A percentile compares a stretch with the other conserved stretches of the same genome.
These are phyloP conservation scores for Pestalotiopsis sp. DNA, from an alignment of 2,329 filamentous ascomycete genomes.

Conservation along the genomic window DNA sequence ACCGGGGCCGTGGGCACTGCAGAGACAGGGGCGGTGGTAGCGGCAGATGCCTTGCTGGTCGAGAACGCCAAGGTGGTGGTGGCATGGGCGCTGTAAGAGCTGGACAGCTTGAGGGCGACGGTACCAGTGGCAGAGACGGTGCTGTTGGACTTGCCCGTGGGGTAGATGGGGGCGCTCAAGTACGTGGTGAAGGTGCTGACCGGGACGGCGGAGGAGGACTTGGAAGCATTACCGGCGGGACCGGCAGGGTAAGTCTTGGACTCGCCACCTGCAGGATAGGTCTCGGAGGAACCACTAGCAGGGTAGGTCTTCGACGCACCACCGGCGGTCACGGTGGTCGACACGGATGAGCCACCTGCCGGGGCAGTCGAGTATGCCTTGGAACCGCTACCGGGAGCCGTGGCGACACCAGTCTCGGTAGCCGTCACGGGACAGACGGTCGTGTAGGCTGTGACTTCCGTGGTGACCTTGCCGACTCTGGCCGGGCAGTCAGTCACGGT, in stretches of 20 bases:
- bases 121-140: slow-evolving; percentile 67
- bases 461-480: slow-evolving; percentile 41
- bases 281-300: slow-evolving; percentile 42
- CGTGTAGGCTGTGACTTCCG: slow-evolving; percentile 44
- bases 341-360: neutral
- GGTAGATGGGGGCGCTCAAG: slow-evolving; percentile 64
- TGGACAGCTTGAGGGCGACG: slow-evolving; percentile 18
- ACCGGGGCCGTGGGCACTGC: slow-evolving; percentile 13
- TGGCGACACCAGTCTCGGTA: slow-evolving; percentile 18
- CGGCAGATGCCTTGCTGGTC: neutral
- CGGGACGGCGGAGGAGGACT: slow-evolving; percentile 18
- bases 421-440: slow-evolving; percentile 44
- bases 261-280: slow-evolving; percentile 27
- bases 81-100: neutral
- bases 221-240: slow-evolving; percentile 48
- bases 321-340: slow-evolving; percentile 30
- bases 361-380: slow-evolving; percentile 8
- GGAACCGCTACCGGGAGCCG: neutral
- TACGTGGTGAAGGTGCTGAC: slow-evolving; percentile 48
- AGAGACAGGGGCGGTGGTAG: neutral
- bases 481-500: slow-evolving; percentile 39
- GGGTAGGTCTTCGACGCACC: slow-evolving; percentile 38
- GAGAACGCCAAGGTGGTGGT: neutral
- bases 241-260: slow-evolving; percentile 67
- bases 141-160: slow-evolving; percentile 68